These are phyloP conservation scores for Ceratocystis eucalypticola DNA, from an alignment of 2,329 filamentous ascomycete genomes.

Conservation along the genomic window DNA sequence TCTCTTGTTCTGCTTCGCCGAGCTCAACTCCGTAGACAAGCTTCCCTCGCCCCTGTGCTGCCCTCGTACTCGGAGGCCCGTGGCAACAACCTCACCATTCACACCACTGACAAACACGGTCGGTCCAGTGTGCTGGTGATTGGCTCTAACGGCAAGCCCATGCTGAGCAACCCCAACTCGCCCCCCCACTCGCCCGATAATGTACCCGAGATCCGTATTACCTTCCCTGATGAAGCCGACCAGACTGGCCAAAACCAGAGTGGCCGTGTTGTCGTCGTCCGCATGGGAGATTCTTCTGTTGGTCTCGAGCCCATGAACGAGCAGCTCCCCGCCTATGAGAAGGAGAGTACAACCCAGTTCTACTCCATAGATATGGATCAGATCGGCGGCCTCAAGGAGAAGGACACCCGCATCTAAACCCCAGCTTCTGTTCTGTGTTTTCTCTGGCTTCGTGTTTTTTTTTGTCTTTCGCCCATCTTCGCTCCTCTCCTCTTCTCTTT, in stretches of 20 bases:
- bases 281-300: slow-evolving; percentile 75
- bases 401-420: slow-evolving; percentile 37
- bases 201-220: slow-evolving; percentile 92
- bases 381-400: slow-evolving; percentile 90
- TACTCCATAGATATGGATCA: slow-evolving; percentile 89
- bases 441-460: slow-evolving; percentile 7
- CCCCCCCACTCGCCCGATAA: slow-evolving; percentile 68
- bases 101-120: slow-evolving; percentile 38
- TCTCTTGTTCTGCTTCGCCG: slow-evolving; percentile 61
- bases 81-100: slow-evolving; percentile 42
- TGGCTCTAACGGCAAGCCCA: slow-evolving; percentile 60
- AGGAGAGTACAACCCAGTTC: slow-evolving; percentile 65
- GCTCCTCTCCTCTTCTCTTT: neutral
- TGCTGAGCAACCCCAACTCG: slow-evolving; percentile 61
- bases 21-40: slow-evolving; percentile 35
- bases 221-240: slow-evolving; percentile 91
- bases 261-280: slow-evolving; percentile 80
- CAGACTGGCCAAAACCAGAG: slow-evolving; percentile 67
- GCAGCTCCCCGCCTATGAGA: slow-evolving; percentile 77
- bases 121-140: slow-evolving; percentile 63
- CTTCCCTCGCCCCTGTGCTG: slow-evolving; percentile 31
- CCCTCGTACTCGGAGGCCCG: slow-evolving; percentile 34
- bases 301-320: slow-evolving; percentile 80
- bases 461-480: neutral
- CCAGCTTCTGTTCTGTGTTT: slow-evolving; percentile 6